A percentile compares a stretch with the other conserved stretches of the same genome.
Evolutionary conservation across 2,329 filamentous ascomycete species (phyloP).

Genomic region (Aspergillus arachidicola): DNA sequence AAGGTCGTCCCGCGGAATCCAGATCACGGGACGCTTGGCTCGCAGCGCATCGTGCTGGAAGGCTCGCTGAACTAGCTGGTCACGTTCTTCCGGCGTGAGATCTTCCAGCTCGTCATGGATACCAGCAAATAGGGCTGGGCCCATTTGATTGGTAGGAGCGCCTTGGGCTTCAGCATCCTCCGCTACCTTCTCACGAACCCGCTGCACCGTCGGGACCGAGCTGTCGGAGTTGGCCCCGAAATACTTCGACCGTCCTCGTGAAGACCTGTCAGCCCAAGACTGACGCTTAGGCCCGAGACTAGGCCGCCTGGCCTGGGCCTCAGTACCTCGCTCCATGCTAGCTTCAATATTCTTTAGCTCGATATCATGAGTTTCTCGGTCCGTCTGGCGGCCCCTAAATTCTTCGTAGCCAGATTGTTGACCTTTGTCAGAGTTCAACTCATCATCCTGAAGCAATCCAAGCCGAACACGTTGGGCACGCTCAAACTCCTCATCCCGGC

Average conservation of each 20-base stretch:
- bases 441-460: conserved; percentile 54
- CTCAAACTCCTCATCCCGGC: conserved; percentile 88
- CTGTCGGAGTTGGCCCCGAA: conserved; percentile 40
- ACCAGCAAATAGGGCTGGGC: conserved; percentile 80
- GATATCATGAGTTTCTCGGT: conserved; percentile 50
- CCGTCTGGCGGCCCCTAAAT: conserved; percentile 40
- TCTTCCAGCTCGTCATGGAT: conserved; percentile 95
- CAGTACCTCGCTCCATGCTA: conserved; percentile 21
- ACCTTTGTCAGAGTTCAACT: conserved; percentile 29
- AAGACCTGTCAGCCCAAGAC: conserved; percentile 49
- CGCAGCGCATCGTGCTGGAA: conserved; percentile 90
- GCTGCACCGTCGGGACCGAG: conserved; percentile 35
- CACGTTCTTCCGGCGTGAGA: conserved; percentile 84
- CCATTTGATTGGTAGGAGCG: conserved; percentile 59
- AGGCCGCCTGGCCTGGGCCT: conserved; percentile 18
- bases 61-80: conserved; percentile 79
- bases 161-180: conserved; percentile 71
- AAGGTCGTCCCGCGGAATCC: conserved; percentile 89
- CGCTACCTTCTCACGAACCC: conserved; percentile 39
- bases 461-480: conserved; percentile 73
- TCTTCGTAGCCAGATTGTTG: conserved; percentile 49
- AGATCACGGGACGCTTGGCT: conserved; percentile 81
- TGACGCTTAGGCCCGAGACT: conserved; percentile 31
- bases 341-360: conserved; percentile 47
- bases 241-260: conserved; percentile 43